Percentiles rank a stretch among this genome's conserved stretches.
Conservation (phyloP, 192 early-diverging fungal genomes). For the Backusella australiensis region DNA sequence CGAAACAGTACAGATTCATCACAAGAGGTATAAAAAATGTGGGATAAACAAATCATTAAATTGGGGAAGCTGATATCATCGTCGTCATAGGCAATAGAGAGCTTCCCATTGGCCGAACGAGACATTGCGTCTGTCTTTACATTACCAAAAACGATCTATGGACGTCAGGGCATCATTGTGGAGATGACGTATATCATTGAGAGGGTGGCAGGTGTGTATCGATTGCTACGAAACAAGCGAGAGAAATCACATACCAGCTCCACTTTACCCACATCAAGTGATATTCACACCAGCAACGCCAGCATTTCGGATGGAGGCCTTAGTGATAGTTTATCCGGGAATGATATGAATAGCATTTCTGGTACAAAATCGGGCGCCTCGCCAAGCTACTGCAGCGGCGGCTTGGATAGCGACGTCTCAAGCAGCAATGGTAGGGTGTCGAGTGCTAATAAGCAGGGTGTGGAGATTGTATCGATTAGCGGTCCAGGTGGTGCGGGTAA, state of each 20-base stretch:
- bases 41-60: neutral
- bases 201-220: slow-evolving; percentile 15
- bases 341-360: neutral
- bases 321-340: slow-evolving; percentile 5
- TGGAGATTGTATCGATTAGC: slow-evolving; percentile 22
- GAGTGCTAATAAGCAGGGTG: slow-evolving; percentile 1
- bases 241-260: slow-evolving; percentile 13
- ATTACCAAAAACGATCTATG: slow-evolving; percentile 30
- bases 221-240: neutral
- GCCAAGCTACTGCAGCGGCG: slow-evolving; percentile 16
- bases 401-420: slow-evolving; percentile 20
- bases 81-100: slow-evolving; percentile 6
- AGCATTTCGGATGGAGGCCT: neutral
- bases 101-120: slow-evolving; percentile 28
- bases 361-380: slow-evolving; percentile 10
- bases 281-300: neutral
- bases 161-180: slow-evolving; percentile 22
- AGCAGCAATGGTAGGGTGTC: neutral
- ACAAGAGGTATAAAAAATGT: neutral
- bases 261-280: slow-evolving; percentile 5
- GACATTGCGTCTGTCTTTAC: slow-evolving; percentile 37
- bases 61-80: neutral
- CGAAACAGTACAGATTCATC: slow-evolving; percentile 13
- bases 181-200: slow-evolving; percentile 28
- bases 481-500: slow-evolving; percentile 34